phyloP scores from a whole-genome alignment of 2,329 filamentous ascomycete genomes.

The Hirsutella thompsonii region DNA sequence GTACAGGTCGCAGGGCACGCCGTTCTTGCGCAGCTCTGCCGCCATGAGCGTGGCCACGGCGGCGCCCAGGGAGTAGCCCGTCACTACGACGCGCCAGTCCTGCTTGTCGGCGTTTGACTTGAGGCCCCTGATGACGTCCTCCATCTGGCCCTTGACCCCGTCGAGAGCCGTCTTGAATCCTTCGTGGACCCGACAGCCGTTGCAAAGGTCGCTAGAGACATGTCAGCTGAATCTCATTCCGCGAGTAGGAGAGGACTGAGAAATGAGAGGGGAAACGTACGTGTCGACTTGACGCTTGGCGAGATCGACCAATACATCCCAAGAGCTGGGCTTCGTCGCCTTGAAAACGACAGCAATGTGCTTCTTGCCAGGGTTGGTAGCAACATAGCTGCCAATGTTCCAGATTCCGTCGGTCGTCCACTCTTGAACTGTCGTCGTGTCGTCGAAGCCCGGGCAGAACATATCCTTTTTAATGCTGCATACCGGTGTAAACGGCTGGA shows the following conservation, averaged over 20 bases:
- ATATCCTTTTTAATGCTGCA: constrained; percentile 7
- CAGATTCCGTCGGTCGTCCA: constrained; percentile 21
- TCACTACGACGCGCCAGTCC: constrained; percentile 37
- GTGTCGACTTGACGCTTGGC: neutral
- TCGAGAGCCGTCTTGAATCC: constrained; percentile 47
- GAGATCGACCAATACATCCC: constrained; percentile 47
- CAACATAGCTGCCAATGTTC: constrained; percentile 36
- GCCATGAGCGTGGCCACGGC: constrained; percentile 49
- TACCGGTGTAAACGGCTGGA: neutral
- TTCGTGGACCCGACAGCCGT: constrained; percentile 35
- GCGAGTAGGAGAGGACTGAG: no score
- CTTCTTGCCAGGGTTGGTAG: constrained; percentile 30
- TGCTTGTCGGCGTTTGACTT: constrained; percentile 22
- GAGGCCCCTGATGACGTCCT: constrained; percentile 27
- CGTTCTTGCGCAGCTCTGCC: constrained; percentile 37
- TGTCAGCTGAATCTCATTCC: no score
- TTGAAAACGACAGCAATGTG: constrained; percentile 48
- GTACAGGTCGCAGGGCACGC: constrained; percentile 40
- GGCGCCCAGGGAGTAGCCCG: constrained; percentile 57
- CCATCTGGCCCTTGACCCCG: constrained; percentile 31
- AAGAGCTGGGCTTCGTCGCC: constrained; percentile 37
- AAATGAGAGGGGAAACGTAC: no score
- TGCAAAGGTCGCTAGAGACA: constrained; percentile 12
- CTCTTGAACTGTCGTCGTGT: constrained; percentile 1
- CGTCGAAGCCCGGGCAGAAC: constrained; percentile 37